Evolutionary conservation across 495 filamentous ascomycete genomes (phyloP).

Genomic region (Choiromyces venosus): DNA sequence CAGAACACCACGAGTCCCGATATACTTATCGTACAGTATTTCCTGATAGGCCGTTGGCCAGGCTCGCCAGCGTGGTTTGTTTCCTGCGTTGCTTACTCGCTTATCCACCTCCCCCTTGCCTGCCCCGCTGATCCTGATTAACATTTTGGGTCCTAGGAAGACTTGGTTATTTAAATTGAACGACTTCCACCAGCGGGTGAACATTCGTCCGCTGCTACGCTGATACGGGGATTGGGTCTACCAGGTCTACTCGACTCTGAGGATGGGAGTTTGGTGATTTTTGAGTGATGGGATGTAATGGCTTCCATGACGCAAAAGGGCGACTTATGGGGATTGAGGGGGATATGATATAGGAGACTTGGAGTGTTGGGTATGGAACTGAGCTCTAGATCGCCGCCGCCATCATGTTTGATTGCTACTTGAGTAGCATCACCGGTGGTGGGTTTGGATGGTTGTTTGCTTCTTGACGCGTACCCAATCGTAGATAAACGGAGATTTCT

Average conservation of each 20-base stretch:
- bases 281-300: not conserved
- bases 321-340: too few species aligned
- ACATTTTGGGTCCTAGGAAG: not conserved
- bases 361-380: too few species aligned
- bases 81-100: not conserved
- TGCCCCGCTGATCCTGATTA: not conserved
- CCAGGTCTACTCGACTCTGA: not conserved
- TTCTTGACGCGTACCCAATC: too few species aligned
- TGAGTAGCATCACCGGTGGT: too few species aligned
- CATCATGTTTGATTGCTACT: too few species aligned
- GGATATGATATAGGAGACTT: too few species aligned
- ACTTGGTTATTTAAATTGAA: not conserved
- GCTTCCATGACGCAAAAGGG: too few species aligned
- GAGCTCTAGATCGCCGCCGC: too few species aligned
- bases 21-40: not conserved
- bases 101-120: not conserved
- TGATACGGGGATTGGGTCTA: not conserved
- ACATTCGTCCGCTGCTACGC: not conserved
- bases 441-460: too few species aligned
- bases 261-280: not conserved
- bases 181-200: not conserved
- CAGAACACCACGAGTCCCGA: not conserved
- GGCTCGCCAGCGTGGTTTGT: not conserved
- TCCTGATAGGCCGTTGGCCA: not conserved
- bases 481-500: too few species aligned